Conservation (phyloP, 805 yeast genomes). For the Dipodascus albidus region DNA sequence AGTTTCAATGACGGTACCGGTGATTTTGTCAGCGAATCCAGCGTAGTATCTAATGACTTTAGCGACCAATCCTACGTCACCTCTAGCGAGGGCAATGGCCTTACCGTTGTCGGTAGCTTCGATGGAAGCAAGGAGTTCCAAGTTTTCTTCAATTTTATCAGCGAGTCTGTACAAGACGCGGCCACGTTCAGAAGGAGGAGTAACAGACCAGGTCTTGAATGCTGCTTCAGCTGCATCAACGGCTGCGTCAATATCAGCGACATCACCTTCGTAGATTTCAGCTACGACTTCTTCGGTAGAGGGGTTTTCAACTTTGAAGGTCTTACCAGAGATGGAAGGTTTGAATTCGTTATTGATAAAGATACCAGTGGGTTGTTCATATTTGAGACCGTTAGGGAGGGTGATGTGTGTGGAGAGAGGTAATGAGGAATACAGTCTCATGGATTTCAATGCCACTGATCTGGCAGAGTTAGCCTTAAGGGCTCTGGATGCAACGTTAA, state of each 20-base stretch:
- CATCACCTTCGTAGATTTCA: conserved; percentile 58
- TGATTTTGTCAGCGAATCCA: conserved; percentile 58
- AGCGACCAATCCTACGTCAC: conserved; percentile 44
- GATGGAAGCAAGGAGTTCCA: conserved; percentile 60
- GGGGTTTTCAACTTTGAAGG: conserved; percentile 51
- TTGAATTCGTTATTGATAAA: conserved; percentile 82
- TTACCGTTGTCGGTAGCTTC: conserved; percentile 87
- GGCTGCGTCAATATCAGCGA: conserved; percentile 69
- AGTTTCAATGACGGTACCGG: conserved; percentile 47
- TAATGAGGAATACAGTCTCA: not conserved
- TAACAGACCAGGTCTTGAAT: conserved; percentile 54
- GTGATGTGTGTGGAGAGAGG: conserved; percentile 22
- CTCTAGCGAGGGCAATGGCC: conserved; percentile 29
- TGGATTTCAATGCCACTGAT: not conserved
- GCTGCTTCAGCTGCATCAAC: conserved; percentile 75
- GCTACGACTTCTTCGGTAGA: conserved; percentile 59
- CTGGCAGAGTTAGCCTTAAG: not conserved
- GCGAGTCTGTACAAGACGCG: conserved; percentile 55
- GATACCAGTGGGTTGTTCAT: conserved; percentile 77
- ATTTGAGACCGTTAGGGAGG: conserved; percentile 54
- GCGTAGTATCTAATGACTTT: conserved; percentile 50
- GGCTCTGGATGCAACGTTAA: not conserved
- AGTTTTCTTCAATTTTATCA: conserved; percentile 58
- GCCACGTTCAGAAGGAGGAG: conserved; percentile 57
- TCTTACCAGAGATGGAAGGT: conserved; percentile 40